These are phyloP conservation scores for Eremothecium sinecaudum DNA, from an alignment of 1,139 yeast genomes.

Conservation along the genomic window DNA sequence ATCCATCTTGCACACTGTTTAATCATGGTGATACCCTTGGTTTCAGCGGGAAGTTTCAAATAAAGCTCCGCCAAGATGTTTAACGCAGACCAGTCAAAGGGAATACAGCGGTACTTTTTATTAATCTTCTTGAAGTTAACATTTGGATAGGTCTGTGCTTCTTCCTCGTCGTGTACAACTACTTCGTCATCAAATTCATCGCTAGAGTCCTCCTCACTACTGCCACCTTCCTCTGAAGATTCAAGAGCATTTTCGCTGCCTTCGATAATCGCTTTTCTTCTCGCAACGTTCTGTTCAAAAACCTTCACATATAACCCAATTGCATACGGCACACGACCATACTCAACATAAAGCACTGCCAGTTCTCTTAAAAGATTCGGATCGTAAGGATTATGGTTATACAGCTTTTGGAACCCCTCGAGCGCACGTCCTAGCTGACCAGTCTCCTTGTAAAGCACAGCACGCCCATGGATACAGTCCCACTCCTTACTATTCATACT, in stretches of 20 bases:
- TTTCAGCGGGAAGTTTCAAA: slow-evolving; percentile 49
- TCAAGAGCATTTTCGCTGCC: slow-evolving; percentile 30
- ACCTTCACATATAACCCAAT: slow-evolving; percentile 63
- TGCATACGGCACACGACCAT: slow-evolving; percentile 72
- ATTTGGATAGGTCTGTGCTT: slow-evolving; percentile 21
- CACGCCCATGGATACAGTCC: slow-evolving; percentile 49
- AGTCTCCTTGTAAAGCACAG: slow-evolving; percentile 55
- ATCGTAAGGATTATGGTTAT: slow-evolving; percentile 52
- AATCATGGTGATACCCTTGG: slow-evolving; percentile 53
- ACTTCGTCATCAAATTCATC: slow-evolving; percentile 16
- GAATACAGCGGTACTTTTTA: slow-evolving; percentile 32
- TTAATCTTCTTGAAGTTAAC: slow-evolving; percentile 23
- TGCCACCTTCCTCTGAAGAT: slow-evolving; percentile 26
- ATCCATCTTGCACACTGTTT: slow-evolving; percentile 78
- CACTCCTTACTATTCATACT: slow-evolving; percentile 47
- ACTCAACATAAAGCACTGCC: slow-evolving; percentile 69
- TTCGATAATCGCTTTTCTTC: slow-evolving; percentile 26
- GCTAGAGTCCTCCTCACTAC: slow-evolving; percentile 8
- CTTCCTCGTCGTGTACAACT: slow-evolving; percentile 19
- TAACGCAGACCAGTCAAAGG: slow-evolving; percentile 80
- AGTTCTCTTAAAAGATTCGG: slow-evolving; percentile 56
- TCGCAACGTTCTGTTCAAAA: slow-evolving; percentile 43
- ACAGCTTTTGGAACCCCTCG: slow-evolving; percentile 60
- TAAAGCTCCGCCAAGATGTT: slow-evolving; percentile 77
- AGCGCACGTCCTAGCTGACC: slow-evolving; percentile 64